Evolutionary conservation across 352 stramenopile species (phyloP).

Genomic region (Pythium rishiriense): DNA sequence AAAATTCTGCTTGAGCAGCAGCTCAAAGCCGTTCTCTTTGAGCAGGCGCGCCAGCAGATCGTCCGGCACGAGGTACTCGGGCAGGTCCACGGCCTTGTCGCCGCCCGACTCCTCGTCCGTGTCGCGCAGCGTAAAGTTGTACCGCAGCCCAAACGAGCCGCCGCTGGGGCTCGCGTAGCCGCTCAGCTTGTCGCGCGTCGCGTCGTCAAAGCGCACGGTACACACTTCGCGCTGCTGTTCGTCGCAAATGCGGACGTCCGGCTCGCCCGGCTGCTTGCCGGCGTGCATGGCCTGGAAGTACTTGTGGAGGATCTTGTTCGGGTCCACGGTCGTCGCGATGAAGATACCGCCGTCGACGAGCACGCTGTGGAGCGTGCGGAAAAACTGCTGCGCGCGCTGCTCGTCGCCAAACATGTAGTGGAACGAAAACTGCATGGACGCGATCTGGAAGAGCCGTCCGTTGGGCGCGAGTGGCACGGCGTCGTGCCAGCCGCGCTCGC

Average conservation of each 20-base stretch:
- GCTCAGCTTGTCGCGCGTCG: conserved; percentile 44
- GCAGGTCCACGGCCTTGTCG: conserved; percentile 83
- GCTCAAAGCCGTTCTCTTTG: conserved; percentile 76
- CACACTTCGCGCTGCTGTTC: conserved; percentile 79
- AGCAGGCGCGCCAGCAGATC: conserved; percentile 69
- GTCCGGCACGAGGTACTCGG: conserved; percentile 91
- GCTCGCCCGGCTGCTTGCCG: conserved; percentile 29
- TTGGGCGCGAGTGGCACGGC: conserved; percentile 42
- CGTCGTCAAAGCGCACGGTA: conserved; percentile 72
- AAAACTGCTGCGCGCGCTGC: conserved; percentile 90
- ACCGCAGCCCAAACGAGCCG: conserved; percentile 83
- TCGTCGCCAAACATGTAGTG: conserved; percentile 99
- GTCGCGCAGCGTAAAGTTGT: conserved; percentile 91
- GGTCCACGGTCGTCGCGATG: conserved; percentile 98
- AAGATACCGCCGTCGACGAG: conserved; percentile 93
- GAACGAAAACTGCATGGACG: conserved; percentile 99
- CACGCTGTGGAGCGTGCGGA: conserved; percentile 91
- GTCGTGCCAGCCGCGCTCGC: conserved; percentile 58
- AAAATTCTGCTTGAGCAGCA: conserved; percentile 82
- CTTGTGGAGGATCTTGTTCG: conserved; percentile 88
- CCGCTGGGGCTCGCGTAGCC: conserved; percentile 35
- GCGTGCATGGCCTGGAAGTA: conserved; percentile 68
- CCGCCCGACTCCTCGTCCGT: conserved; percentile 59
- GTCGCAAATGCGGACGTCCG: conserved; percentile 68
- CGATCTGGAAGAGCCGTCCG: conserved; percentile 89